Evolutionary conservation across 208 protist genomes (phyloP).

Genomic region (Acanthamoeba healyi): DNA sequence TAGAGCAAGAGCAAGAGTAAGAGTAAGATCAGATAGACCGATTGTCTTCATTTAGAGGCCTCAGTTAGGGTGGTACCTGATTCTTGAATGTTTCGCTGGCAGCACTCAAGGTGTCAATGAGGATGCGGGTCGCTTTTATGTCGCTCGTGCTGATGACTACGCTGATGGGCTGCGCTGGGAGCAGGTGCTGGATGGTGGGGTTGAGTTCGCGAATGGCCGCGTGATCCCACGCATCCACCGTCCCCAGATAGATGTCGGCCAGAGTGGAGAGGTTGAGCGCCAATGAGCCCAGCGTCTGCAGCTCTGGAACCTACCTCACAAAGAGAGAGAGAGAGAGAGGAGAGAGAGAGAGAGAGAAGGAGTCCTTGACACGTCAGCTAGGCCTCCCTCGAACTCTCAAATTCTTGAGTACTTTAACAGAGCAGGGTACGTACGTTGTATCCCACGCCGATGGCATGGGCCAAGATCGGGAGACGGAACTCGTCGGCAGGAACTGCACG

Average conservation of each 20-base stretch:
- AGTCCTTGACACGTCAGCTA: no score
- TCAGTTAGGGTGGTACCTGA: neutral
- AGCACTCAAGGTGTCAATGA: neutral
- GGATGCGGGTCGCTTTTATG: neutral
- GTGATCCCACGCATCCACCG: neutral
- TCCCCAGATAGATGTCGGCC: slow-evolving; percentile 20
- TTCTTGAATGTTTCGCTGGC: neutral
- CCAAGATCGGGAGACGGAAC: neutral
- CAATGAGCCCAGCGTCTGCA: neutral
- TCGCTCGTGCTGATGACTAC: neutral
- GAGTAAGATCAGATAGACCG: no score
- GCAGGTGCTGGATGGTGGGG: neutral
- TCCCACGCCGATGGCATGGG: neutral
- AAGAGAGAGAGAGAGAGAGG: no score
- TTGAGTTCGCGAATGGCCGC: neutral
- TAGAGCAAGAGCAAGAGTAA: no score
- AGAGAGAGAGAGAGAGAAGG: no score
- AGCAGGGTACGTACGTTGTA: neutral
- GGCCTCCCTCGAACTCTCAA: no score
- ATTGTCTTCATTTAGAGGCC: no score
- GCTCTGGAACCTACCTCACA: neutral
- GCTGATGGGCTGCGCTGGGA: neutral
- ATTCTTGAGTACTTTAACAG: no score
- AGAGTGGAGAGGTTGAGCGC: neutral
- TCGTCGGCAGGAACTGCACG: neutral